Evolutionary conservation across 116 monocot species (phyloP).

Genomic region (Phalaenopsis hybrid): DNA sequence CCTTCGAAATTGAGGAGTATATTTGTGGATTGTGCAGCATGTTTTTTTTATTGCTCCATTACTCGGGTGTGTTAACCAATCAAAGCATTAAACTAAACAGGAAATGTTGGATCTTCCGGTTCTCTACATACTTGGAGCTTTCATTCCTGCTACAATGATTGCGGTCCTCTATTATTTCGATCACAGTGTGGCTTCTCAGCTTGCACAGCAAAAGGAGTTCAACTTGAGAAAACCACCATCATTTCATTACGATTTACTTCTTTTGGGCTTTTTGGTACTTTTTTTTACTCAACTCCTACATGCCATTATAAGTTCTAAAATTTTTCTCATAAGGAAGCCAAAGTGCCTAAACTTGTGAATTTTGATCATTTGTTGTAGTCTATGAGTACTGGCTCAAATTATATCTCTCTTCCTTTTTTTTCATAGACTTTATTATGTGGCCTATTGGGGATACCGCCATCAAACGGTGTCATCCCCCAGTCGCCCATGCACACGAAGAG

Average conservation of each 20-base stretch:
- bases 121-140: slow-evolving; percentile 80
- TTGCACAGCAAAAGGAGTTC: slow-evolving; percentile 88
- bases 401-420: not conserved
- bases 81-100: slow-evolving; percentile 17
- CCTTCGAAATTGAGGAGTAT: too few relatives aligned
- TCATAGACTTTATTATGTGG: slow-evolving; percentile 75
- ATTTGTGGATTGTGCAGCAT: too few relatives aligned
- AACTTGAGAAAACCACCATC: slow-evolving; percentile 77
- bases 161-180: slow-evolving; percentile 90
- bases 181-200: slow-evolving; percentile 88
- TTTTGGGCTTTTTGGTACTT: slow-evolving; percentile 75
- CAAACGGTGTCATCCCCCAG: slow-evolving; percentile 92
- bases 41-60: too few relatives aligned
- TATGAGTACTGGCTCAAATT: not conserved
- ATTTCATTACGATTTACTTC: slow-evolving; percentile 83
- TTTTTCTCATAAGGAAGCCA: too few relatives aligned
- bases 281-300: too few relatives aligned
- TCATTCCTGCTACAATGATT: slow-evolving; percentile 88
- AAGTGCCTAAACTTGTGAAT: not conserved
- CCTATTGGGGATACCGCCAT: slow-evolving; percentile 76
- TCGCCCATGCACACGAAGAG: slow-evolving; percentile 96
- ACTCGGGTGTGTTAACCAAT: too few relatives aligned
- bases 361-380: not conserved
- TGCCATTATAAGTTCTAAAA: not conserved
- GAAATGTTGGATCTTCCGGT: slow-evolving; percentile 69